These are phyloP conservation scores for Herpetospermum pedunculosum DNA, from an alignment of 306 rosid genomes.

Conservation along the genomic window DNA sequence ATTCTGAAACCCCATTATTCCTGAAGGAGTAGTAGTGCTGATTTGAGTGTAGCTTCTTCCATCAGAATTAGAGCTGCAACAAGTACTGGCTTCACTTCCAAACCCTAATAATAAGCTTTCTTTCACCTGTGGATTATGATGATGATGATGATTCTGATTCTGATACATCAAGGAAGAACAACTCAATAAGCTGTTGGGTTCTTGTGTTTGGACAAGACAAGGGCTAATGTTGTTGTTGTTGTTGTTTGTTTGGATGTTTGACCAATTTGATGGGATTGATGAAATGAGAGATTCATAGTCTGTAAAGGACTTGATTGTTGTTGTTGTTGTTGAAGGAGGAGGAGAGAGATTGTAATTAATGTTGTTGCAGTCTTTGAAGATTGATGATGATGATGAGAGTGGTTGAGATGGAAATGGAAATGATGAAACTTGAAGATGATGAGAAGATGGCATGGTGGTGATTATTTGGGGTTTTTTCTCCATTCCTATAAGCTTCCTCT, in stretches of 20 bases:
- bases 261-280: constrained; percentile 11
- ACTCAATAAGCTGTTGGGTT: neutral
- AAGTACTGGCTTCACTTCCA: constrained; percentile 1
- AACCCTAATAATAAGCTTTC: neutral
- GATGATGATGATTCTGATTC: neutral
- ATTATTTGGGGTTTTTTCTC: neutral
- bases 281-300: neutral
- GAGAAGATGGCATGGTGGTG: neutral
- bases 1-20: neutral
- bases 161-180: neutral
- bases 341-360: neutral
- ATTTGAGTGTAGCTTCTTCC: constrained; percentile 1
- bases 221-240: neutral
- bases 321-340: neutral
- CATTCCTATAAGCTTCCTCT: constrained; percentile 4
- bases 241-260: neutral
- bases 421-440: neutral
- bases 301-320: neutral
- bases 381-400: neutral
- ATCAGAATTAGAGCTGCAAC: constrained; percentile 1
- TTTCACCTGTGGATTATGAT: neutral
- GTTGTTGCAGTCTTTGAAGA: neutral
- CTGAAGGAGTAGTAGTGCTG: neutral
- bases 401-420: constrained; percentile 1
- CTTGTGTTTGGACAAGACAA: constrained; percentile 7